Conservation (phyloP, 768 basidiomycete species). For the Mycena maculata region DNA sequence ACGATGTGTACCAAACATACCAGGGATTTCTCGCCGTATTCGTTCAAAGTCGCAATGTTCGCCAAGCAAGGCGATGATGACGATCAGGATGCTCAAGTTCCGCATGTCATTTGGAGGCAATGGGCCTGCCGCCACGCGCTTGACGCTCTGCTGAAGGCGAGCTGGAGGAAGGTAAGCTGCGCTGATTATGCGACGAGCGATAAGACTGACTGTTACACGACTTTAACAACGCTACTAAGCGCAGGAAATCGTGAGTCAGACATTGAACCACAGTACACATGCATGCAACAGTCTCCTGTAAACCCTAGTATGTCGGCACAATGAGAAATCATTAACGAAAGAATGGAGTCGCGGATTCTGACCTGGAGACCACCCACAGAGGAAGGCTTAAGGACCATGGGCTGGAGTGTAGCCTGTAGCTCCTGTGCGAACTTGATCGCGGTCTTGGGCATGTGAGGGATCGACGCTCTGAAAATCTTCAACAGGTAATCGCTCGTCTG, state of each 20-base stretch:
- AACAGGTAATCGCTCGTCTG: constrained; percentile 87
- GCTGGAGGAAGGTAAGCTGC: constrained; percentile 47
- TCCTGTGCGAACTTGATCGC: constrained; percentile 90
- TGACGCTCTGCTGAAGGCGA: constrained; percentile 72
- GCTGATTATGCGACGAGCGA: constrained; percentile 1
- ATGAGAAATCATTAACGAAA: constrained; percentile 1
- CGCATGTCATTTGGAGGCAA: constrained; percentile 63
- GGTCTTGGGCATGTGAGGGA: constrained; percentile 91
- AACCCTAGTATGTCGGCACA: constrained; percentile 51
- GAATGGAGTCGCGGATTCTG: constrained; percentile 36
- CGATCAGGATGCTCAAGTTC: constrained; percentile 76
- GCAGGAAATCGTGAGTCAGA: constrained; percentile 87
- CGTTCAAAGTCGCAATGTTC: constrained; percentile 92
- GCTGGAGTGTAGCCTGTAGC: constrained; percentile 82
- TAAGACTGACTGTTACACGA: constrained; percentile 80
- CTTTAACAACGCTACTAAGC: constrained; percentile 82
- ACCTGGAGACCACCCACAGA: constrained; percentile 75
- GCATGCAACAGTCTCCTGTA: constrained; percentile 94
- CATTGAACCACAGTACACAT: constrained; percentile 87
- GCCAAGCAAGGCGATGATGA: constrained; percentile 86
- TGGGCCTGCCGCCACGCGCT: constrained; percentile 52
- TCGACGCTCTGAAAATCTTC: constrained; percentile 85
- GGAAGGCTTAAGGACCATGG: constrained; percentile 92
- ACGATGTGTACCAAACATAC: constrained; percentile 52
- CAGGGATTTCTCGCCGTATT: constrained; percentile 68